Conservation (phyloP, 2,329 filamentous ascomycete species). For the Fusarium lateritium region DNA sequence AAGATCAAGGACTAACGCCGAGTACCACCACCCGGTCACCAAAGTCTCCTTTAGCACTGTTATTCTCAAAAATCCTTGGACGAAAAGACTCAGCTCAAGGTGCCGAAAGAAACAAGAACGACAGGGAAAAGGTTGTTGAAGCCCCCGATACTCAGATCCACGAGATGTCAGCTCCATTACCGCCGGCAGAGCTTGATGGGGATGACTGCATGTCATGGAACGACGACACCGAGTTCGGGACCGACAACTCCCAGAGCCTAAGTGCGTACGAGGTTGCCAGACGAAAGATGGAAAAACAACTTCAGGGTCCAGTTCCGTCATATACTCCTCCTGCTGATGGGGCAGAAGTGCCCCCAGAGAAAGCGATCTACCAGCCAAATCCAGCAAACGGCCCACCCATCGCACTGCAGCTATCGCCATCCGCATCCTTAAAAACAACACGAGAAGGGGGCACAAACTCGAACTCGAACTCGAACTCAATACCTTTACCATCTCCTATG, state of each 20-base stretch:
- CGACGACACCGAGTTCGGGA: slow-evolving; percentile 59
- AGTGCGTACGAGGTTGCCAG: slow-evolving; percentile 67
- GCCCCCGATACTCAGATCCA: slow-evolving; percentile 64
- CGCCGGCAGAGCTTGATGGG: slow-evolving; percentile 66
- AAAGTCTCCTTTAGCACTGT: slow-evolving; percentile 45
- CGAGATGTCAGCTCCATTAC: slow-evolving; percentile 63
- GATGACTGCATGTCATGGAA: slow-evolving; percentile 56
- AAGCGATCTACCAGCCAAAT: slow-evolving; percentile 42
- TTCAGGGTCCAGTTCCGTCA: slow-evolving; percentile 65
- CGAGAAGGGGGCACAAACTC: slow-evolving; percentile 36
- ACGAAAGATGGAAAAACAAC: slow-evolving; percentile 66
- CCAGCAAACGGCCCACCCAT: slow-evolving; percentile 39
- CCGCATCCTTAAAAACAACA: slow-evolving; percentile 40
- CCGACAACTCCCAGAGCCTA: slow-evolving; percentile 57
- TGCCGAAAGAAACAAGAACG: slow-evolving; percentile 40
- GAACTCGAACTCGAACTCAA: slow-evolving; percentile 51
- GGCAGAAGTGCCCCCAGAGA: slow-evolving; percentile 50
- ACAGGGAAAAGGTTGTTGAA: slow-evolving; percentile 50
- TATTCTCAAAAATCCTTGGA: slow-evolving; percentile 61
- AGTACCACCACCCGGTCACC: slow-evolving; percentile 50
- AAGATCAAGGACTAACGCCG: slow-evolving; percentile 57
- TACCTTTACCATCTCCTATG: slow-evolving; percentile 61
- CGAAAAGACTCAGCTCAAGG: slow-evolving; percentile 53
- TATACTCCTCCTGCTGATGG: slow-evolving; percentile 61
- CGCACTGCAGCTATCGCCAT: slow-evolving; percentile 36